Evolutionary conservation across 2,329 filamentous ascomycete genomes (phyloP).

Genomic region (Tolypocladium sp.): DNA sequence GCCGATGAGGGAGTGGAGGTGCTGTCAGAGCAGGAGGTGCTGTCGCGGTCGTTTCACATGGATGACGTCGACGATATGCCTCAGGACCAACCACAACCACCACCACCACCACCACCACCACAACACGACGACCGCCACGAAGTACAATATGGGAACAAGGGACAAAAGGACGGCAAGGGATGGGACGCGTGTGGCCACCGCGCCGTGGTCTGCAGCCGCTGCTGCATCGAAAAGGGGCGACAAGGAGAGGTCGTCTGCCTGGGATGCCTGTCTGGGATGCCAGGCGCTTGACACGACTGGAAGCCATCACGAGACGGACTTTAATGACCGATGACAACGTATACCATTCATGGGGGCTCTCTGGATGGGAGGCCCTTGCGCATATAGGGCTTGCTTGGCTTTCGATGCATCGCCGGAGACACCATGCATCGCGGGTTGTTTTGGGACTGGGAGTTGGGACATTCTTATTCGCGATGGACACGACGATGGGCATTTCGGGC

Average conservation of each 20-base stretch:
- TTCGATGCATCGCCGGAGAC: background rate
- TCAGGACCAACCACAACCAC: background rate
- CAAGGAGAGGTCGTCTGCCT: slow-evolving; percentile 60
- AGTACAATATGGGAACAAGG: slow-evolving; percentile 1
- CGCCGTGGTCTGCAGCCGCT: slow-evolving; percentile 54
- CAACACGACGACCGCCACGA: slow-evolving; percentile 1
- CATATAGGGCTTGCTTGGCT: background rate
- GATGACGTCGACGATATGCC: slow-evolving; percentile 31
- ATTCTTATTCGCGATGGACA: background rate
- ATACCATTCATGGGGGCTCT: background rate
- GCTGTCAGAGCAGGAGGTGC: slow-evolving; percentile 22
- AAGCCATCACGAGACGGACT: background rate
- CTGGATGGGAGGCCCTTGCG: background rate
- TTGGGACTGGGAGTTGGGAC: background rate
- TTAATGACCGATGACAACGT: slow-evolving; percentile 5
- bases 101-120: background rate
- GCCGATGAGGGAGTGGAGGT: slow-evolving; percentile 8
- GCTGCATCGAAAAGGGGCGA: slow-evolving; percentile 55
- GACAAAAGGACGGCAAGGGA: slow-evolving; percentile 10
- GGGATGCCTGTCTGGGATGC: slow-evolving; percentile 45
- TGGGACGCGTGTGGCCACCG: slow-evolving; percentile 36
- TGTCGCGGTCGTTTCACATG: slow-evolving; percentile 41
- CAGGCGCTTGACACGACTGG: slow-evolving; percentile 20
- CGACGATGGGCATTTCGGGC: background rate
- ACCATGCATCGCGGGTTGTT: background rate